These are phyloP conservation scores for Syncephalastrum contaminatum DNA, from an alignment of 371 early-diverging fungal genomes.

Conservation along the genomic window DNA sequence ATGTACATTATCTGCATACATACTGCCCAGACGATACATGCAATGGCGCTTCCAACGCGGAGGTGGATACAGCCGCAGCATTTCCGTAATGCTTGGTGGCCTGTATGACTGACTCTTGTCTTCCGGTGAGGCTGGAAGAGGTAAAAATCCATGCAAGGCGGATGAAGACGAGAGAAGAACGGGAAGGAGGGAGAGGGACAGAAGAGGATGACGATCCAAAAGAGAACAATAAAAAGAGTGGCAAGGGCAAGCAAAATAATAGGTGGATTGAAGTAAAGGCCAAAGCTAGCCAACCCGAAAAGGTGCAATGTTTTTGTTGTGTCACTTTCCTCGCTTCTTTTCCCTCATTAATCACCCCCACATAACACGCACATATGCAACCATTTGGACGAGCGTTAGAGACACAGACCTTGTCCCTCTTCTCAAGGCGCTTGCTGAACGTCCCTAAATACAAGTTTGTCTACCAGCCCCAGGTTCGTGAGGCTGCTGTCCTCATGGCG, in stretches of 20 bases:
- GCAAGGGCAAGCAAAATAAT: too few relatives aligned
- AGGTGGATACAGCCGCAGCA: conserved; percentile 53
- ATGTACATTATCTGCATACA: neutral
- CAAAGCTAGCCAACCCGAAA: neutral
- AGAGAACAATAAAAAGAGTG: neutral
- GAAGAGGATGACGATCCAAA: conserved; percentile 2
- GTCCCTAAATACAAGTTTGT: conserved; percentile 34
- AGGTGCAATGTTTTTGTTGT: conserved; percentile 8
- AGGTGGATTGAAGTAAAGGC: too few relatives aligned
- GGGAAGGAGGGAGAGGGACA: neutral
- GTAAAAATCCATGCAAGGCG: conserved; percentile 5
- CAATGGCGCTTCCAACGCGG: conserved; percentile 33
- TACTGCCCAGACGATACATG: conserved; percentile 49
- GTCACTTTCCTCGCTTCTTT: neutral
- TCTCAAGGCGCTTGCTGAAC: conserved; percentile 38
- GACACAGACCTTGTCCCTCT: conserved; percentile 27
- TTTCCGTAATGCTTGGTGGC: conserved; percentile 30
- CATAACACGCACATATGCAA: neutral
- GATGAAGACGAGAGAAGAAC: conserved; percentile 1
- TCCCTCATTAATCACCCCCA: neutral
- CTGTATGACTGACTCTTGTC: conserved; percentile 30
- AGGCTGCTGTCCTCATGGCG: conserved; percentile 56
- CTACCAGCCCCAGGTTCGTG: conserved; percentile 30
- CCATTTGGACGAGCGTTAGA: conserved; percentile 21
- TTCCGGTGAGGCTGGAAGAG: conserved; percentile 14